Percentiles rank a stretch among this genome's conserved stretches.
Evolutionary conservation across 2,329 filamentous ascomycete species (phyloP).

Genomic region (Sporothrix brunneoviolacea): DNA sequence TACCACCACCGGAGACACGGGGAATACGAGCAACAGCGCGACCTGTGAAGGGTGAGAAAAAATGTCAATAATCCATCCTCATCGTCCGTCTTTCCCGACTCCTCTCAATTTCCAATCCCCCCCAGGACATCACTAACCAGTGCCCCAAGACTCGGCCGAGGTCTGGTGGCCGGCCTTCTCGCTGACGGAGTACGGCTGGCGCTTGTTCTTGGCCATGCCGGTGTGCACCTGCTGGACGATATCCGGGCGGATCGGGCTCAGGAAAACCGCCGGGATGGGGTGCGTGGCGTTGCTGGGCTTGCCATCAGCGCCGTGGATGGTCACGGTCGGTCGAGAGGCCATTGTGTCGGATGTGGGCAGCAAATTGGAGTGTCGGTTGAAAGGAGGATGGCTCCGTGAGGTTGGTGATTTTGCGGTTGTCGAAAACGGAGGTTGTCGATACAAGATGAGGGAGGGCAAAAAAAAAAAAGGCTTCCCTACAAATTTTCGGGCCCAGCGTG

Average conservation of each 20-base stretch:
- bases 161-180: slow-evolving; percentile 99
- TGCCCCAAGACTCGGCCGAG: slow-evolving; percentile 99
- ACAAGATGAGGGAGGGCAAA: neutral
- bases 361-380: slow-evolving; percentile 9
- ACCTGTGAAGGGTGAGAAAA: slow-evolving; percentile 47
- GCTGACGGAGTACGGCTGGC: slow-evolving; percentile 98
- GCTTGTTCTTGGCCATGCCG: slow-evolving; percentile 99
- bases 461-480: neutral
- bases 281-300: slow-evolving; percentile 81
- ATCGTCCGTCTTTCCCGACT: neutral
- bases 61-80: neutral
- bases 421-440: neutral
- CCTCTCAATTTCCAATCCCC: neutral
- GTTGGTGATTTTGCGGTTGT: neutral
- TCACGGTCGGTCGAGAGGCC: slow-evolving; percentile 95
- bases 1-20: slow-evolving; percentile 99
- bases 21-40: slow-evolving; percentile 99
- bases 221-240: slow-evolving; percentile 99
- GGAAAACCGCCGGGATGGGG: slow-evolving; percentile 95
- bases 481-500: neutral
- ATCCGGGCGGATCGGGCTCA: slow-evolving; percentile 93
- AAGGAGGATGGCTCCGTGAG: slow-evolving; percentile 5
- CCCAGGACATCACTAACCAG: slow-evolving; percentile 59
- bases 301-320: slow-evolving; percentile 95
- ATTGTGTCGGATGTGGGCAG: slow-evolving; percentile 40